Base-by-base conservation (phyloP, 371 early-diverging fungal genomes). In the Mortierella sp. region DNA sequence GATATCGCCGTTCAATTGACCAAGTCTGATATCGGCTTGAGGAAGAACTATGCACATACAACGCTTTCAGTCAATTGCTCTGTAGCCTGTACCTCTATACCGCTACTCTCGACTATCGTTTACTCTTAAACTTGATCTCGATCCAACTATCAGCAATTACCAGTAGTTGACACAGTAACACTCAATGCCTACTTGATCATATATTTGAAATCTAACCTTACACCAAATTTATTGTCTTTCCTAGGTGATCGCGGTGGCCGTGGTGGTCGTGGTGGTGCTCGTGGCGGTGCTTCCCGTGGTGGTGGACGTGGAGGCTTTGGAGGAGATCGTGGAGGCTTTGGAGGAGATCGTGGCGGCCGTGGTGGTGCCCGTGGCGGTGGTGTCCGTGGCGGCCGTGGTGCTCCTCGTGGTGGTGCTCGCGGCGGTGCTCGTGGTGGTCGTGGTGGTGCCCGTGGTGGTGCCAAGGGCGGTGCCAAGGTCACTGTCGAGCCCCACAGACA, bases 401-500 rank as follows among this genome's bases (percentile, higher is more conserved):
- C 81, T 28, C 30, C 57, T 39, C 86, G 88, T 62, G 91, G 90
- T 73, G 90, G 84, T 26, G 73, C 79, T 51, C 83, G 85, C 45
- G 86, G 85, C 39, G 90, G 84, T 26, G 72, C 77, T 57, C 83
- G 85, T 51, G 86, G 85, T 45, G 85, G 83, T 24, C 85, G 92
- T 77, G 89, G 90, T 66, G 84, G 87, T 55, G 90, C 90, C 57
- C 66, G 72, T 2, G 90, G 88, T 35, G 97, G 97, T 45, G 96
- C 95, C 71, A 90, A 87, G 77, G 97, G 96, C 30, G 96, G 97
- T 37, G 89, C 94, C 85, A 96, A 94, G 89, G 96, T 99, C 52
- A 91, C 99, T 63, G 91, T 99, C 70, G 97, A 97, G 88, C 99
- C 99, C 60, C 98, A 97, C 86, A 93, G 98, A 88, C 99, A 99